Conservation (phyloP, 2,329 filamentous ascomycete genomes). For the Neonectria hederae region DNA sequence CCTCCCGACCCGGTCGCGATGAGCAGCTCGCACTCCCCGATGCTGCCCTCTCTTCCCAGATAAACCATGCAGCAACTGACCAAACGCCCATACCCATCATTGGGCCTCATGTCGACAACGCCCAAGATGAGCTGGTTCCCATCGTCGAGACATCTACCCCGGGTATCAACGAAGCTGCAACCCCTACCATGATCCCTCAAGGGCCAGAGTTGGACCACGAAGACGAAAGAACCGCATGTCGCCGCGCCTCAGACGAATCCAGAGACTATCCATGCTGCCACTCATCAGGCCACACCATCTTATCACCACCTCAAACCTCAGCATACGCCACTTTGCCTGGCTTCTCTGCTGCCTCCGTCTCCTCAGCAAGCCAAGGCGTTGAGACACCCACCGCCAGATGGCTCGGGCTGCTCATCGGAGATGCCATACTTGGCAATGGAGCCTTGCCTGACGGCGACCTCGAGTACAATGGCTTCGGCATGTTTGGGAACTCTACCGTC, state of each 20-base stretch:
- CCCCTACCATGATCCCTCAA: background rate
- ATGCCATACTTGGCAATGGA: slow-evolving; percentile 9
- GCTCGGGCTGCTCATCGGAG: slow-evolving; percentile 32
- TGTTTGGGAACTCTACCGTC: slow-evolving; percentile 6
- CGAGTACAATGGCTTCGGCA: background rate
- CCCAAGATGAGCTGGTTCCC: background rate
- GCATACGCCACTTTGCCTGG: background rate
- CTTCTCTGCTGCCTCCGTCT: background rate
- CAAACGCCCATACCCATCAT: background rate
- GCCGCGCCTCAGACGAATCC: background rate
- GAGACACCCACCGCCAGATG: slow-evolving; percentile 23
- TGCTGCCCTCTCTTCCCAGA: too few relatives aligned
- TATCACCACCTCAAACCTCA: background rate
- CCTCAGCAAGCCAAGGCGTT: slow-evolving; percentile 1
- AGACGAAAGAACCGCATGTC: background rate
- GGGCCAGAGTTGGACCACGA: background rate
- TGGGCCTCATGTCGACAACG: background rate
- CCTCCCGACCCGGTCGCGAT: too few relatives aligned
- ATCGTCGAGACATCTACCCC: background rate
- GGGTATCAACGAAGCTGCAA: background rate
- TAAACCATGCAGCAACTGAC: too few relatives aligned
- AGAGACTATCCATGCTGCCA: background rate
- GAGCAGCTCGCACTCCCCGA: too few relatives aligned
- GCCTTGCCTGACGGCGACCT: background rate
- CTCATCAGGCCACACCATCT: background rate